phyloP scores from a whole-genome alignment of 2,329 filamentous ascomycete genomes.

The Colletotrichum destructivum region DNA sequence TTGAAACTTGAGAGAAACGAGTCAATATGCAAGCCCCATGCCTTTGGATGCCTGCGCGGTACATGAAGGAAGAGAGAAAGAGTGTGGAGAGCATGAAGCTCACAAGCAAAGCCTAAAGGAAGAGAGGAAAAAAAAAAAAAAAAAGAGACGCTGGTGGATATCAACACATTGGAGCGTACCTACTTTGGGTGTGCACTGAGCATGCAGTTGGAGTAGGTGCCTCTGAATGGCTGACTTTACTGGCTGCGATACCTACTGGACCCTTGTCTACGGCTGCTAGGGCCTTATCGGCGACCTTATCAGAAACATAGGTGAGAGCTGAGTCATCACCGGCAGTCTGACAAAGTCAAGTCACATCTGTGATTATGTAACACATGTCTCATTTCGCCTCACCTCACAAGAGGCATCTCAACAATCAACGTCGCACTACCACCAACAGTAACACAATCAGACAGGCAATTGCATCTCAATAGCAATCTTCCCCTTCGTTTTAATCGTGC shows the following conservation, averaged over 20 bases:
- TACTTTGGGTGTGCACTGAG: too few relatives aligned
- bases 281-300: slow-evolving; percentile 16
- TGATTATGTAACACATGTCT: too few relatives aligned
- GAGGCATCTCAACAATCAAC: background rate
- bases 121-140: background rate
- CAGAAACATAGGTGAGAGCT: background rate
- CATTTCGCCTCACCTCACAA: too few relatives aligned
- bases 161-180: slow-evolving; percentile 34
- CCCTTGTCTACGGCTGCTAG: slow-evolving; percentile 15
- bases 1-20: background rate
- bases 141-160: slow-evolving; percentile 34
- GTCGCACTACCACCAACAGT: too few relatives aligned
- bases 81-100: slow-evolving; percentile 36
- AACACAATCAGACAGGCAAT: background rate
- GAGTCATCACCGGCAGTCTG: background rate
- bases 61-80: slow-evolving; percentile 28
- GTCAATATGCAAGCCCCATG: slow-evolving; percentile 1
- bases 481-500: background rate
- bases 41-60: background rate
- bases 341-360: too few relatives aligned
- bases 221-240: background rate
- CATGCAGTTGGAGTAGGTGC: background rate
- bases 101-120: slow-evolving; percentile 17
- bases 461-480: background rate
- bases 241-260: slow-evolving; percentile 15